phyloP scores from a whole-genome alignment of 106 monocot species.

The Dendrobium catenatum region DNA sequence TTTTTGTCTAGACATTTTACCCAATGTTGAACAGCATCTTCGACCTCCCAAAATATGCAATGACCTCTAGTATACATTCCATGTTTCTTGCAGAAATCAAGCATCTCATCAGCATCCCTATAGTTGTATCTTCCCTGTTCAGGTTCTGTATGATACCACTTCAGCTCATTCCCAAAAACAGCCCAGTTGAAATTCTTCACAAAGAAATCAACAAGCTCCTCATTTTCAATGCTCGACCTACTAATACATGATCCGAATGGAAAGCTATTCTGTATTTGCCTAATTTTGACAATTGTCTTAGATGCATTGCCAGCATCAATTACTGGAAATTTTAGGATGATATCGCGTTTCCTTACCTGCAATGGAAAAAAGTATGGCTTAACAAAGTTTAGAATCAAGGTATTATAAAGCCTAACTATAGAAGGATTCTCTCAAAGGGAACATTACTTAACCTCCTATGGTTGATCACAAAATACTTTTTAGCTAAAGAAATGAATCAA shows the following conservation, averaged over 20 bases:
- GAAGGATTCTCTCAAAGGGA: too few relatives aligned
- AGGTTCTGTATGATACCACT: constrained; percentile 80
- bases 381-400: neutral
- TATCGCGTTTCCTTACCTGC: constrained; percentile 61
- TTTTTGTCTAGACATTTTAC: constrained; percentile 46
- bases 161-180: constrained; percentile 93
- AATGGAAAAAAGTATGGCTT: neutral
- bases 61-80: constrained; percentile 58
- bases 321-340: constrained; percentile 43
- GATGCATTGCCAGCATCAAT: constrained; percentile 1
- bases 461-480: neutral
- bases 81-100: constrained; percentile 59
- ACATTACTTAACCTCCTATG: too few relatives aligned
- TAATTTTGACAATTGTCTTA: constrained; percentile 46
- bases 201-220: constrained; percentile 82
- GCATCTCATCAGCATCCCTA: constrained; percentile 76
- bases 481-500: neutral
- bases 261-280: constrained; percentile 68
- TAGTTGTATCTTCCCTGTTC: constrained; percentile 72
- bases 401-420: neutral
- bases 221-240: constrained; percentile 75
- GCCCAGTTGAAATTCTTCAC: constrained; percentile 92
- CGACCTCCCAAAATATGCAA: constrained; percentile 95
- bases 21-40: constrained; percentile 76
- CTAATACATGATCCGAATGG: constrained; percentile 78